These are phyloP conservation scores for Globisporangium canariense DNA, from an alignment of 352 stramenopile genomes.

Conservation along the genomic window DNA sequence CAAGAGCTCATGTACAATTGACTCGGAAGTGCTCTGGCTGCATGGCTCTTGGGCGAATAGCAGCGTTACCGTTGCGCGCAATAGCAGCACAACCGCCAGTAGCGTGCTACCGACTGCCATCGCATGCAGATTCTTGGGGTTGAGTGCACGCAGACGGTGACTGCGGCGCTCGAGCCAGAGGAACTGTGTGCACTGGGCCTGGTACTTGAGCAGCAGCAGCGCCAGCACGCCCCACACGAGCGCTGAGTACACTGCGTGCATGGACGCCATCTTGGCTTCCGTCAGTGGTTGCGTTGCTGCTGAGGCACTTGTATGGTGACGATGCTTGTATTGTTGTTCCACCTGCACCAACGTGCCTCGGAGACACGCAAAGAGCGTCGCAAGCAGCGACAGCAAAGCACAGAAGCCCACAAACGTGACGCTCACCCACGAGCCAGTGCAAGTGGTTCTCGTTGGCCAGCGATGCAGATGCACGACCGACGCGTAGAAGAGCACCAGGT, in stretches of 20 bases:
- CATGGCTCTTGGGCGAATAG: neutral
- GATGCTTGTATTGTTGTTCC: neutral
- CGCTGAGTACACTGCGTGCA: slow-evolving; percentile 5
- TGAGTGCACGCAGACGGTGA: slow-evolving; percentile 11
- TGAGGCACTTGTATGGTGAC: neutral
- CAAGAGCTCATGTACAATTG: slow-evolving; percentile 4
- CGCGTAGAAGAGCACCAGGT: slow-evolving; percentile 34
- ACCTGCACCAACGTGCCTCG: neutral
- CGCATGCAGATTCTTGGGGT: slow-evolving; percentile 3
- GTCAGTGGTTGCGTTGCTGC: neutral
- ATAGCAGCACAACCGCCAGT: slow-evolving; percentile 6
- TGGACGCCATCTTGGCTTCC: neutral
- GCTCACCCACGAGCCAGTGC: neutral
- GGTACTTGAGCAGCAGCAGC: slow-evolving; percentile 19
- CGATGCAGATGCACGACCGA: slow-evolving; percentile 19
- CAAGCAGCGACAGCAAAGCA: slow-evolving; percentile 3
- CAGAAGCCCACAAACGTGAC: slow-evolving; percentile 3
- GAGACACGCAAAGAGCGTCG: slow-evolving; percentile 10
- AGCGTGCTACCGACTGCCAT: slow-evolving; percentile 12
- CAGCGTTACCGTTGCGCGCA: neutral
- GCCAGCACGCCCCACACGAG: slow-evolving; percentile 12
- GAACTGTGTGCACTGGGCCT: slow-evolving; percentile 16
- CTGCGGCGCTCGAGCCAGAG: slow-evolving; percentile 12
- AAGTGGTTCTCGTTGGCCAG: slow-evolving; percentile 11
- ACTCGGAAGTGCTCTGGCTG: neutral